These are phyloP conservation scores for Diddensiella santjacobensis DNA, from an alignment of 805 yeast species.

Conservation along the genomic window DNA sequence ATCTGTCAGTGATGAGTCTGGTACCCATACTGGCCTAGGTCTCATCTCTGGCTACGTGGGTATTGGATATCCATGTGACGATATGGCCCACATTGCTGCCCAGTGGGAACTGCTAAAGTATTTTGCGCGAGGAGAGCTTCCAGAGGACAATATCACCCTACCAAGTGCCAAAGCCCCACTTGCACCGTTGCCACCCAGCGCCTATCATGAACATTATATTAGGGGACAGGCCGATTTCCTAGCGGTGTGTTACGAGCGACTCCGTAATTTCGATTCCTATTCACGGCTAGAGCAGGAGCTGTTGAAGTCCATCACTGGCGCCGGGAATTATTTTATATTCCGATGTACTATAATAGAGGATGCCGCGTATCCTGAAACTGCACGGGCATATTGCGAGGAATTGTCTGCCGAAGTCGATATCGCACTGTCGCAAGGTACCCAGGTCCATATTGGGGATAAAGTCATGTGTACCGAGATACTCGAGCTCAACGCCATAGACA, in stretches of 20 bases:
- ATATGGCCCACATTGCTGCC: conserved; percentile 31
- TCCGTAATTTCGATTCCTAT: conserved; percentile 24
- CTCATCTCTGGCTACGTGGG: conserved; percentile 26
- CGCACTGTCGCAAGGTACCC: conserved; percentile 24
- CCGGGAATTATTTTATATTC: conserved; percentile 27
- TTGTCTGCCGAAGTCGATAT: conserved; percentile 47
- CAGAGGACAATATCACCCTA: neutral
- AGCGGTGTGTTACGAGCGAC: conserved; percentile 17
- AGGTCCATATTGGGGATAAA: conserved; percentile 42
- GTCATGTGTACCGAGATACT: conserved; percentile 45
- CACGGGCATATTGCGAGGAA: conserved; percentile 47
- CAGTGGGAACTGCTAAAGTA: conserved; percentile 25
- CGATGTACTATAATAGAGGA: conserved; percentile 45
- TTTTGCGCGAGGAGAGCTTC: neutral
- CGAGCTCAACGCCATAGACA: conserved; percentile 40
- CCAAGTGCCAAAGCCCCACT: neutral
- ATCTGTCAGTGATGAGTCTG: conserved; percentile 26
- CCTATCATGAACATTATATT: neutral
- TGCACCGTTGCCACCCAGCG: neutral
- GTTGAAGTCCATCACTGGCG: conserved; percentile 10
- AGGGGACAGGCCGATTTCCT: neutral
- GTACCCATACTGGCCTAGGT: conserved; percentile 31
- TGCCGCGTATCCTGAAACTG: conserved; percentile 29
- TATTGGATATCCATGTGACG: conserved; percentile 29
- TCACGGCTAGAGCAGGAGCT: conserved; percentile 22